These are phyloP conservation scores for Apiospora marii DNA, from an alignment of 2,329 filamentous ascomycete species.

Conservation along the genomic window DNA sequence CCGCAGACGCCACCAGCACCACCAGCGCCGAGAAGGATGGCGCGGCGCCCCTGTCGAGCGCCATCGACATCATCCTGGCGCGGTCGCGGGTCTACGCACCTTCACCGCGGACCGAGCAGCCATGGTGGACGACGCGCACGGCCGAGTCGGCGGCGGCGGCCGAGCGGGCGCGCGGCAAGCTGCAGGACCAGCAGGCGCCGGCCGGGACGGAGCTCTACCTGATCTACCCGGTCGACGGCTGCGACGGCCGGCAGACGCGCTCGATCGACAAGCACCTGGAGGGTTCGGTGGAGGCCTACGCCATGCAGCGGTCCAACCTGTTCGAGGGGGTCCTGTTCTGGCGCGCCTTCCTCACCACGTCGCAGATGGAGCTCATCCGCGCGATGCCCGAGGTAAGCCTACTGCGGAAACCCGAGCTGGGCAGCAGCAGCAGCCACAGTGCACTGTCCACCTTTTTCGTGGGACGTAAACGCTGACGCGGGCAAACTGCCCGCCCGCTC, in stretches of 20 bases:
- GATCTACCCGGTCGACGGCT: neutral
- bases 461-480: neutral
- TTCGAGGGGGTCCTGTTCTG: neutral
- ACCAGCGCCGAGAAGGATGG: neutral
- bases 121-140: conserved; percentile 5
- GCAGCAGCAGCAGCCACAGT: neutral
- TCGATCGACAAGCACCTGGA: neutral
- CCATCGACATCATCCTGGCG: conserved; percentile 17
- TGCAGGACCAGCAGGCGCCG: neutral
- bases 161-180: neutral
- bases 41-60: neutral
- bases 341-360: neutral
- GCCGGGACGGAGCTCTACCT: neutral
- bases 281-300: neutral
- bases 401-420: neutral
- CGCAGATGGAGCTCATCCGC: neutral
- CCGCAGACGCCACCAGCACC: too few relatives aligned
- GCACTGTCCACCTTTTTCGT: neutral
- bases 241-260: neutral
- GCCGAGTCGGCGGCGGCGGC: neutral
- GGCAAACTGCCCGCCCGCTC: too few relatives aligned
- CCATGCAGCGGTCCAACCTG: neutral
- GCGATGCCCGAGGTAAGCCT: neutral
- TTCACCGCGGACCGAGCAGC: neutral
- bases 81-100: neutral